Base-by-base conservation (phyloP, 495 filamentous ascomycete species). In the Alectoria sarmentosa region DNA sequence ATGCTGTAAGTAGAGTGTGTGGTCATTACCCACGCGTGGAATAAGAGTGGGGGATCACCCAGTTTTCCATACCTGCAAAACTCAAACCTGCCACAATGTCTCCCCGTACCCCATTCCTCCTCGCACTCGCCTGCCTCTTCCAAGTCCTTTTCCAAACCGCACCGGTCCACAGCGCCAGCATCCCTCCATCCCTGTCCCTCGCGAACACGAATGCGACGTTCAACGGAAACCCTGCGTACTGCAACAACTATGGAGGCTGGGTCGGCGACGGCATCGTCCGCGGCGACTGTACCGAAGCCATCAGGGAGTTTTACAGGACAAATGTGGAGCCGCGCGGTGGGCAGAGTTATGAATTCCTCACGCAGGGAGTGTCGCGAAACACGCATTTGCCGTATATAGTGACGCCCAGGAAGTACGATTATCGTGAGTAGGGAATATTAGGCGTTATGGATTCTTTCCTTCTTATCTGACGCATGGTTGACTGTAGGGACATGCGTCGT, bases 1-100 rank as follows among this genome's bases (percentile, higher is more conserved):
- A 0, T 48, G 42, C 3, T 8, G 6, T 13, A 28, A 30, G 26
- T 17, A 15, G 6, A 11, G 28, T 10, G 48, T 9, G 15, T 15
- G 1, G 1, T n/a, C n/a, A n/a, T n/a, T n/a, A 54, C 56, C 34
- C 56, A 38, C 0, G 23, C 56, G 38, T 58, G 19, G 38, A 41
- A 58, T 41, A 58, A 58, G 38, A 39, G 56, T 41, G 56, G 56
- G 38, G 56, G 56, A 37, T 4, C 17, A 8, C 56, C 38, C n/a
- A 13, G n/a, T 9, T 14, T 48, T 7, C 10, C 9, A 48, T 7
- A 28, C 34, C 34, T 23, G 10, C 21, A 38, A 21, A 10, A 37
- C 3, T 38, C 15, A n/a, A 8, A 5, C 9, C 34, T 21, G 34
- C 19, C 38, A 23, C 19, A 11, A 37, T 37, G 38, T 58, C 23